Percentiles rank a stretch among this genome's conserved stretches.
These are phyloP conservation scores for Euphrasia confusa DNA, from an alignment of 257 asterid species.

Conservation along the genomic window DNA sequence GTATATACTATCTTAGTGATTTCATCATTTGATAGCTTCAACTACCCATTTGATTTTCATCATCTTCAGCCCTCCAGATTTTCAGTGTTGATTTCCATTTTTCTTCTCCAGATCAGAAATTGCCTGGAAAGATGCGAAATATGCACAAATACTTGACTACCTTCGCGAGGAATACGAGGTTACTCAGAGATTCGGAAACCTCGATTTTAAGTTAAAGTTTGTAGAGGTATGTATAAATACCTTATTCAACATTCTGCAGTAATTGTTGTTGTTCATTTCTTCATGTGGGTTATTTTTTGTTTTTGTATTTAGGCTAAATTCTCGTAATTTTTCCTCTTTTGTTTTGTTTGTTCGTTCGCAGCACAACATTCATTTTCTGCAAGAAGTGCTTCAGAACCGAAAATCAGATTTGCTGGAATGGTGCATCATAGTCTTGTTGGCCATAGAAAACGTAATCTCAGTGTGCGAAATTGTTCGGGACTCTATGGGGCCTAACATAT, in stretches of 20 bases:
- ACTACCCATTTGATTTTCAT: background rate
- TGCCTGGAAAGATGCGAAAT: conserved; percentile 98
- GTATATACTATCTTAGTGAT: conserved; percentile 25
- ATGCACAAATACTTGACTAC: conserved; percentile 85
- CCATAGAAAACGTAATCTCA: conserved; percentile 59
- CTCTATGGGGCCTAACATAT: conserved; percentile 33
- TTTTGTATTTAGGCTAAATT: background rate
- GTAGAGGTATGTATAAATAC: conserved; percentile 57
- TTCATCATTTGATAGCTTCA: background rate
- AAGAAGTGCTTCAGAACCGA: conserved; percentile 91
- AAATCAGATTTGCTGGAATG: conserved; percentile 89
- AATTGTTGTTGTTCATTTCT: background rate
- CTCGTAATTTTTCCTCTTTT: background rate
- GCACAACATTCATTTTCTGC: conserved; percentile 98
- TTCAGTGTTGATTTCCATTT: background rate
- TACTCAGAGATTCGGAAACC: conserved; percentile 90
- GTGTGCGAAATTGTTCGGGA: conserved; percentile 61
- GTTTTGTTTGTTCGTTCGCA: conserved; percentile 35
- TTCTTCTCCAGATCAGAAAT: conserved; percentile 70
- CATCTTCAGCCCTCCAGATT: background rate
- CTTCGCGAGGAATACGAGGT: conserved; percentile 96
- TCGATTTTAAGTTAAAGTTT: conserved; percentile 82
- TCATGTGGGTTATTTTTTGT: background rate
- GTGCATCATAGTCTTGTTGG: conserved; percentile 81
- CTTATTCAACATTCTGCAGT: conserved; percentile 3